Evolutionary conservation across 306 rosid genomes (phyloP), one percentile per base, ranked within the genome.

Genomic region (Morella rubra): DNA sequence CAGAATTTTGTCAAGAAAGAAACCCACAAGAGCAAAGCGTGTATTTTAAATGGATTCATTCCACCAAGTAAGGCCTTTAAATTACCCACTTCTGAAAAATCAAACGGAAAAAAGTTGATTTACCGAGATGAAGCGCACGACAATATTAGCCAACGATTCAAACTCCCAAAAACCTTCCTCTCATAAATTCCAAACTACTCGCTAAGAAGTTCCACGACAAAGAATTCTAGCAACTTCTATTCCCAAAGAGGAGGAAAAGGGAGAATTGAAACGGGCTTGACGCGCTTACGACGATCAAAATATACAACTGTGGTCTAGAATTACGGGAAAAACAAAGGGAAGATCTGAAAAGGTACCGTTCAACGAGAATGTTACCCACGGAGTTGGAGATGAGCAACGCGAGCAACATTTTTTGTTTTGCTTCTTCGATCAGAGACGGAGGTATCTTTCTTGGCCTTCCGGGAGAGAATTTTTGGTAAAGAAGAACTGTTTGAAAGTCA

Each of bases 341-440:
- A 41, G 32, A 66, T 10, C 14, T 8, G 18, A 42, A 65, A 42
- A 8, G 14, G 71, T 66, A 66, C 71, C 71, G 49, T 66, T 66
- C 71, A 14, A 66, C 71, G 47, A 66, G 71, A 41, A 66, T 66
- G 71, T 66, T 66, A 24, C 71, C 71, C 32, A 66, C 71, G 3
- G 71, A 66, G 49, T 66, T 66, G 71, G 71, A 66, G 50, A 66
- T 66, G 8, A 66, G 71, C 24, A 66, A 42, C 50, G 71, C 71
- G 8, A 66, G 71, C 71, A 66, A 66, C 71, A 59, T 59, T 24
- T 52, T 52, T 7, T 14, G 7, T 61, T 27, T 32, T 32, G 8
- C n/a, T 13, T 60, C 40, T 60, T 60, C 58, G 13, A 52, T 15
- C 58, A 16, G 58, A 52, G 37, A 11, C 40, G 8, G 44, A 6